phyloP scores from a whole-genome alignment of 352 stramenopile genomes.

The Phytophthora agathidicida region DNA sequence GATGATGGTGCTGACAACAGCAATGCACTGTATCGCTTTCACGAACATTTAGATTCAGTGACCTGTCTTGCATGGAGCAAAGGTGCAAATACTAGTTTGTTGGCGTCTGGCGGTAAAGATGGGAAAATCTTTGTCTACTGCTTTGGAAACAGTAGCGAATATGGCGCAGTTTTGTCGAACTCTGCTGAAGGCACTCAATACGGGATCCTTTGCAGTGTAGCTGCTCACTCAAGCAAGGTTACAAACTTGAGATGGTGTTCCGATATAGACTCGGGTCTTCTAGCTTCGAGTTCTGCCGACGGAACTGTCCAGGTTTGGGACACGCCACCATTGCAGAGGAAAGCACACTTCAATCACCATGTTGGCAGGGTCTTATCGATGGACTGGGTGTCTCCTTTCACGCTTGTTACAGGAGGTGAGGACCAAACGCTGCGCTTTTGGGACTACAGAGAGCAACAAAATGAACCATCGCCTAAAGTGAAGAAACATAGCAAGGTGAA shows the following conservation, averaged over 20 bases:
- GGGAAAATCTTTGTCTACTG: conserved; percentile 67
- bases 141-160: conserved; percentile 4
- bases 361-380: conserved; percentile 59
- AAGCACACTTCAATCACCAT: conserved; percentile 53
- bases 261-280: conserved; percentile 9
- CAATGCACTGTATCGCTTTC: conserved; percentile 25
- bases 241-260: conserved; percentile 53
- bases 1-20: not conserved
- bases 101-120: conserved; percentile 54
- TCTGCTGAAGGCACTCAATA: conserved; percentile 3
- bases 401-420: conserved; percentile 64
- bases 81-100: conserved; percentile 9
- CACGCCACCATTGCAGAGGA: conserved; percentile 11
- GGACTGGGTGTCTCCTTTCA: conserved; percentile 52
- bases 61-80: conserved; percentile 50
- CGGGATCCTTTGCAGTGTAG: conserved; percentile 30
- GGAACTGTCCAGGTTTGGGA: conserved; percentile 67
- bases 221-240: conserved; percentile 47
- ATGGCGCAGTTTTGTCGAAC: not conserved
- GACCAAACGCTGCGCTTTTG: conserved; percentile 76
- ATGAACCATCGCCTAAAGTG: not conserved
- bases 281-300: conserved; percentile 65
- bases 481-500: conserved; percentile 39
- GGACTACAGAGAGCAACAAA: conserved; percentile 46
- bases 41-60: conserved; percentile 63